A percentile compares a stretch with the other conserved stretches of the same genome.
These are phyloP conservation scores for Xerocomellus amylosporus DNA, from an alignment of 768 basidiomycete species.

Conservation along the genomic window DNA sequence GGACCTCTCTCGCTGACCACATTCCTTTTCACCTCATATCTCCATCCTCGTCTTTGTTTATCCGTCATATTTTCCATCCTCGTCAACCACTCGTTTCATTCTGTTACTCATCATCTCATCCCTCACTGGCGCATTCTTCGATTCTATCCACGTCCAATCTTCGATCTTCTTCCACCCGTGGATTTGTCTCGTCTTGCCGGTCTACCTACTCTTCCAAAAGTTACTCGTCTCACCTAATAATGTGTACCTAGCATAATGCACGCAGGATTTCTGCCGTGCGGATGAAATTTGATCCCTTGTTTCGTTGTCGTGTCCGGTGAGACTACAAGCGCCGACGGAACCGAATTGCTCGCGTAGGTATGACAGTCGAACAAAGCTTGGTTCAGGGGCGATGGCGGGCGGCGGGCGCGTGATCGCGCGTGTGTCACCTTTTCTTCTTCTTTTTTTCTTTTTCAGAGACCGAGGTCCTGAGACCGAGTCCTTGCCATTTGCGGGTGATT, in stretches of 20 bases:
- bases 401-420: neutral
- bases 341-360: neutral
- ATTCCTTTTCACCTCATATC: slow-evolving; percentile 9
- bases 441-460: too few species aligned
- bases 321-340: neutral
- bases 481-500: too few species aligned
- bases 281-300: neutral
- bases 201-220: neutral
- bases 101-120: neutral
- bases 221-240: slow-evolving; percentile 15
- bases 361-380: too few species aligned
- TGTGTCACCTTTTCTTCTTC: neutral
- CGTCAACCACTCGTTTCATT: neutral
- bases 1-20: slow-evolving; percentile 5
- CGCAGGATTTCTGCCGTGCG: slow-evolving; percentile 1
- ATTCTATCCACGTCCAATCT: neutral
- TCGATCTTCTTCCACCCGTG: neutral
- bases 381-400: neutral
- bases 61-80: slow-evolving; percentile 8
- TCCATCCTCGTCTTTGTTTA: neutral
- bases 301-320: neutral
- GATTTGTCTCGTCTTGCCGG: neutral
- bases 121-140: neutral
- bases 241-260: slow-evolving; percentile 31
- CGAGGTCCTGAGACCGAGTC: too few species aligned